Conservation (phyloP, 2,329 filamentous ascomycete genomes). For the Penicillium crustosum region DNA sequence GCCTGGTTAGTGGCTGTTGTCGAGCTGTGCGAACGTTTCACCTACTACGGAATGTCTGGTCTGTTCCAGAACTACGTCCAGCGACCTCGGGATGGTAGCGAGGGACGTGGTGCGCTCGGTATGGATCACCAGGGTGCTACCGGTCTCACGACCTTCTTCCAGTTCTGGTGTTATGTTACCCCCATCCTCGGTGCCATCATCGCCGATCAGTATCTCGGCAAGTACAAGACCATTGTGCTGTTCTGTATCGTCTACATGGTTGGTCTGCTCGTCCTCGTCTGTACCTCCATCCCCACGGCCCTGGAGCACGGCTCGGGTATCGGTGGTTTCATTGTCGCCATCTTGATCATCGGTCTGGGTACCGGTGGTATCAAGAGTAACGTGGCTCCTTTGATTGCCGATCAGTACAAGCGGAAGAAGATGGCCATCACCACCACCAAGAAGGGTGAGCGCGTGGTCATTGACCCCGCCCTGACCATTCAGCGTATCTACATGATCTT, state of each 20-base stretch:
- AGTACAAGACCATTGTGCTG: slow-evolving; percentile 59
- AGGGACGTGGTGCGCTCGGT: slow-evolving; percentile 44
- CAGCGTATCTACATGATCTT: slow-evolving; percentile 73
- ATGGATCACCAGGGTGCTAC: slow-evolving; percentile 49
- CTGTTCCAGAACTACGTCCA: slow-evolving; percentile 59
- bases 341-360: slow-evolving; percentile 64
- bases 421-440: slow-evolving; percentile 48
- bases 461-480: slow-evolving; percentile 66
- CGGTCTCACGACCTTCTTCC: slow-evolving; percentile 54
- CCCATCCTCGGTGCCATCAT: slow-evolving; percentile 60
- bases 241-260: slow-evolving; percentile 60
- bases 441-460: slow-evolving; percentile 58
- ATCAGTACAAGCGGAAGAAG: slow-evolving; percentile 62
- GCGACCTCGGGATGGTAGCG: slow-evolving; percentile 40
- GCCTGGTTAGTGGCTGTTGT: slow-evolving; percentile 59
- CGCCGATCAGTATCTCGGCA: slow-evolving; percentile 61
- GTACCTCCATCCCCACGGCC: slow-evolving; percentile 55
- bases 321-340: slow-evolving; percentile 56
- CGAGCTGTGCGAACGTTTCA: slow-evolving; percentile 59
- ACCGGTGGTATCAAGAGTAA: slow-evolving; percentile 71
- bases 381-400: slow-evolving; percentile 59
- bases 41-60: slow-evolving; percentile 57
- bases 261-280: slow-evolving; percentile 56
- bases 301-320: slow-evolving; percentile 53
- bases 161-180: slow-evolving; percentile 59